phyloP scores from a whole-genome alignment of 2,329 filamentous ascomycete species.

The Daldinia eschscholtzii region DNA sequence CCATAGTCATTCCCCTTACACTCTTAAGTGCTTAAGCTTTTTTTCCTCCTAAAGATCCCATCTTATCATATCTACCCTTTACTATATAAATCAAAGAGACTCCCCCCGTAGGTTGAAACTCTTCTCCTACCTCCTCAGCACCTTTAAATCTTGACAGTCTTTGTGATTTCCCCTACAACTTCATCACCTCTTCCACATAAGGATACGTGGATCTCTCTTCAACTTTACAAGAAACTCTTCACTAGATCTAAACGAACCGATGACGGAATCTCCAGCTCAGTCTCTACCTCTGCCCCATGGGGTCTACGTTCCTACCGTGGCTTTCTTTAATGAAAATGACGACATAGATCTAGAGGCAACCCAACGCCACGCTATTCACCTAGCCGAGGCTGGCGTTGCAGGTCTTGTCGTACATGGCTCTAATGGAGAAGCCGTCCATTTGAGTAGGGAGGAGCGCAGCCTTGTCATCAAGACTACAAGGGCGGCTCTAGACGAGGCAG shows the following conservation, averaged over 20 bases:
- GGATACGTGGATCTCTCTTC: background rate
- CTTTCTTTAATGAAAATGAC: slow-evolving; percentile 70
- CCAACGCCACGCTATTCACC: slow-evolving; percentile 66
- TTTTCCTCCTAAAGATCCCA: background rate
- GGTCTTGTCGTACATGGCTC: slow-evolving; percentile 78
- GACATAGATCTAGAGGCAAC: slow-evolving; percentile 67
- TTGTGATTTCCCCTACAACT: background rate
- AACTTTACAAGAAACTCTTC: slow-evolving; percentile 3
- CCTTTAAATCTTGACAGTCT: background rate
- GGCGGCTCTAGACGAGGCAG: slow-evolving; percentile 68
- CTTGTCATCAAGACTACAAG: slow-evolving; percentile 72
- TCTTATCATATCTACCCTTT: background rate
- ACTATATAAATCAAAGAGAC: slow-evolving; percentile 19
- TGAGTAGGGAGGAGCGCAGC: slow-evolving; percentile 74
- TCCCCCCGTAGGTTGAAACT: slow-evolving; percentile 14
- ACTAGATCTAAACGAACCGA: slow-evolving; percentile 30
- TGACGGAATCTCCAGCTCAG: slow-evolving; percentile 42
- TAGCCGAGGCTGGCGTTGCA: slow-evolving; percentile 73
- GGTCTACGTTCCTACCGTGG: slow-evolving; percentile 73
- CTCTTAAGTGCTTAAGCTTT: background rate
- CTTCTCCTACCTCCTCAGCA: slow-evolving; percentile 10
- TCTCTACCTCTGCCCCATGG: slow-evolving; percentile 53
- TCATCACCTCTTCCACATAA: background rate
- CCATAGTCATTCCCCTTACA: slow-evolving; percentile 16
- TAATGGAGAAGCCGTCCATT: slow-evolving; percentile 80